Evolutionary conservation across 352 stramenopile species (phyloP).

Genomic region (Aphanomyces astaci): DNA sequence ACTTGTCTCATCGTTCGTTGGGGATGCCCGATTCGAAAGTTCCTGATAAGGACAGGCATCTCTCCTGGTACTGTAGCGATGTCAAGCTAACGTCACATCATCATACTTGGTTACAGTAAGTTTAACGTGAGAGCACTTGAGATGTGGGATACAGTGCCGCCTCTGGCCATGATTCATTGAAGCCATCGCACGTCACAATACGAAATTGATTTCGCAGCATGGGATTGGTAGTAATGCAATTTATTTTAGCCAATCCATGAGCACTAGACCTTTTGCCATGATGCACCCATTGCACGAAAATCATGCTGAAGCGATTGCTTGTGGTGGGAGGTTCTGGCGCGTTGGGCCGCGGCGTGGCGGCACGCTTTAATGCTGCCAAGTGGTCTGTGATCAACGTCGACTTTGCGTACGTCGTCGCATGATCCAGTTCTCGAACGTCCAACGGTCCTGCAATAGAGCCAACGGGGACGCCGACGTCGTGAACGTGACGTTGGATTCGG

Average conservation of each 20-base stretch:
- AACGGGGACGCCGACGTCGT: conserved; percentile 43
- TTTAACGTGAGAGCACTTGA: no score
- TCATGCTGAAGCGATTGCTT: conserved; percentile 52
- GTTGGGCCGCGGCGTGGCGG: conserved; percentile 59
- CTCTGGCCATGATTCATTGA: no score
- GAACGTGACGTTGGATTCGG: conserved; percentile 39
- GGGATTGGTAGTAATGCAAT: no score
- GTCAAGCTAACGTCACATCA: no score
- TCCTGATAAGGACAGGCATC: no score
- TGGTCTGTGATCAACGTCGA: conserved; percentile 70
- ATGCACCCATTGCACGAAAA: conserved; percentile 11
- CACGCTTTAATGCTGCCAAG: conserved; percentile 45
- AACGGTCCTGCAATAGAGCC: conserved; percentile 21
- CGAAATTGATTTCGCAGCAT: no score
- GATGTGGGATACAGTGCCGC: no score
- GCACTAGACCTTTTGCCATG: background rate
- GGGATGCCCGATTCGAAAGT: no score
- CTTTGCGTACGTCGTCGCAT: conserved; percentile 35
- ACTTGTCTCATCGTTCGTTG: no score
- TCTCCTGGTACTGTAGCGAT: no score
- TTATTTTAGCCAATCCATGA: background rate
- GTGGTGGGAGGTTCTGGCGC: conserved; percentile 67
- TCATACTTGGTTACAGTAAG: no score
- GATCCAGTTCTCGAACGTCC: background rate
- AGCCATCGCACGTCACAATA: no score